These are phyloP conservation scores for Clonostachys byssicola DNA, from an alignment of 2,329 filamentous ascomycete species.

Conservation along the genomic window DNA sequence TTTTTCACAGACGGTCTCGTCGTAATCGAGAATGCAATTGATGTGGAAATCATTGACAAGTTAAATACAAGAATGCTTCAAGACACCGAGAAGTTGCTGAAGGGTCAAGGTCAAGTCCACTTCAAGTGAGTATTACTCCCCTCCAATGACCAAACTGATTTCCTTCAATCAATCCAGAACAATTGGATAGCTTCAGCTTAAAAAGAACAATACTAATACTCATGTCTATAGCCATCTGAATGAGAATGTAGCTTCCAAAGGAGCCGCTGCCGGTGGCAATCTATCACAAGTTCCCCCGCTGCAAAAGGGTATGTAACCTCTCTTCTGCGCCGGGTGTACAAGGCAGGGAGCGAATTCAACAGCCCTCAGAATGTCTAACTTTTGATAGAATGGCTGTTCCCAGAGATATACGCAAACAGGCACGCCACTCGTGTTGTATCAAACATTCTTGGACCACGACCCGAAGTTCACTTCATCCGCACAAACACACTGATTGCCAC, in stretches of 20 bases:
- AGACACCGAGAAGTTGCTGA: conserved; percentile 11
- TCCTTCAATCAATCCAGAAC: not conserved
- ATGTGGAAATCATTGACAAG: conserved; percentile 16
- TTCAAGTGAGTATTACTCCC: conserved; percentile 4
- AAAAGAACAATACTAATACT: too few relatives aligned
- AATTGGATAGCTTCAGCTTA: too few relatives aligned
- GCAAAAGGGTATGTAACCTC: conserved; percentile 7
- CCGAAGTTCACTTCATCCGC: conserved; percentile 13
- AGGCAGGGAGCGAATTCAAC: not conserved
- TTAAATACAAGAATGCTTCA: conserved; percentile 14
- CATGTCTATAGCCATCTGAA: conserved; percentile 9
- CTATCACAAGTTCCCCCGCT: conserved; percentile 12
- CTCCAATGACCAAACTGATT: not conserved
- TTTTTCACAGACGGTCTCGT: conserved; percentile 16
- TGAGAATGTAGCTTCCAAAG: conserved; percentile 8
- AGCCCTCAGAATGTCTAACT: not conserved
- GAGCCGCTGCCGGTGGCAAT: conserved; percentile 12
- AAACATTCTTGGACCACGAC: conserved; percentile 11
- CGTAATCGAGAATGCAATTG: conserved; percentile 15
- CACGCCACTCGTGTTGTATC: conserved; percentile 10
- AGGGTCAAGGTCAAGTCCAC: conserved; percentile 8
- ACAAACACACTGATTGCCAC: conserved; percentile 10
- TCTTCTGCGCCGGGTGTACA: too few relatives aligned
- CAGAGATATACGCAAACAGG: conserved; percentile 20
- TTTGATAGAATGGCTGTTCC: conserved; percentile 11